Conservation (phyloP, 768 basidiomycete species). For the Cyathus striatus region DNA sequence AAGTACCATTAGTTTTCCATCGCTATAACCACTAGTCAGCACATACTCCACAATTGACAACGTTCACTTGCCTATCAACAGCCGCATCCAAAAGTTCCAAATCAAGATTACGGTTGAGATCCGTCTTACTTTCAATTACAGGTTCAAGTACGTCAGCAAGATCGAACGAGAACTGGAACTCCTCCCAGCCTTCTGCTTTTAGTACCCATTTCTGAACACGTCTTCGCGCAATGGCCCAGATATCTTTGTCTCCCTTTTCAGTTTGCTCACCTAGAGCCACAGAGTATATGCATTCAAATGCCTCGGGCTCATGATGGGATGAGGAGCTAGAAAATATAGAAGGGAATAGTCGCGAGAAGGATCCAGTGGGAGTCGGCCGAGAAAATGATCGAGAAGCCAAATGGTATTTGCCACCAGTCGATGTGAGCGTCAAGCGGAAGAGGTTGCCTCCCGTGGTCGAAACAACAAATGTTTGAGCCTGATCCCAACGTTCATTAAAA, state of each 20-base stretch:
- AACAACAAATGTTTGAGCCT: constrained; percentile 64
- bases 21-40: too few relatives aligned
- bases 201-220: constrained; percentile 69
- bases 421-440: constrained; percentile 59
- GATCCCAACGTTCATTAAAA: neutral
- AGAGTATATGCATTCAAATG: constrained; percentile 61
- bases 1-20: constrained; percentile 53
- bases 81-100: constrained; percentile 72
- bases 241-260: constrained; percentile 39
- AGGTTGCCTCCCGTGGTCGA: constrained; percentile 66
- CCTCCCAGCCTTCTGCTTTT: constrained; percentile 67
- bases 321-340: constrained; percentile 39
- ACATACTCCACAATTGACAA: too few relatives aligned
- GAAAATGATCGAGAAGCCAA: constrained; percentile 57
- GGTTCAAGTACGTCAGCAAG: constrained; percentile 41
- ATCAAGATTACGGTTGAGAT: constrained; percentile 39
- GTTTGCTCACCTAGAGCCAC: constrained; percentile 46
- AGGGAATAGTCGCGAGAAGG: constrained; percentile 36
- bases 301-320: constrained; percentile 25
- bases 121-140: constrained; percentile 41
- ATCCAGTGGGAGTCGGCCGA: constrained; percentile 40
- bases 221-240: constrained; percentile 69
- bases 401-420: constrained; percentile 65
- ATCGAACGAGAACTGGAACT: constrained; percentile 52
- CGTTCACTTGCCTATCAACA: constrained; percentile 54